Conservation (phyloP, 371 early-diverging fungal genomes). For the Actinomucor elegans region DNA sequence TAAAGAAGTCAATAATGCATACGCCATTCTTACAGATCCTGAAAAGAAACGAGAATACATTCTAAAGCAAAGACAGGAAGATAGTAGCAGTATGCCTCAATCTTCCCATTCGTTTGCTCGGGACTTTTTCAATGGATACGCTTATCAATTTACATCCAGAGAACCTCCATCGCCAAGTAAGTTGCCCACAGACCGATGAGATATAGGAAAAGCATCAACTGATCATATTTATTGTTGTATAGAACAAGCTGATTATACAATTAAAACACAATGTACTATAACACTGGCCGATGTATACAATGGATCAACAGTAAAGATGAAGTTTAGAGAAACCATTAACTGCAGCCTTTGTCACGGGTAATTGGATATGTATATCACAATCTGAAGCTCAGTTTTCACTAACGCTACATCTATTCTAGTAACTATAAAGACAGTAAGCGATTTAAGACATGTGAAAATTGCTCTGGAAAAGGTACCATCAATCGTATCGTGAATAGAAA, state of each 20-base stretch:
- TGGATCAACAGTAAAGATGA: neutral
- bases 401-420: neutral
- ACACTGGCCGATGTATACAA: neutral
- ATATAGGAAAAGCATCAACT: no score
- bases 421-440: neutral
- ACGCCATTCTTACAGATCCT: conserved; percentile 4
- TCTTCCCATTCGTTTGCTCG: no score
- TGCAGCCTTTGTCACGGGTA: neutral
- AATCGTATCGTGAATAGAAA: neutral
- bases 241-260: no score
- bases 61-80: no score
- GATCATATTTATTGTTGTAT: no score
- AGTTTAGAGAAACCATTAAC: neutral
- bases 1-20: conserved; percentile 9
- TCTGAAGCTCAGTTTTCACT: no score
- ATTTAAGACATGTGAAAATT: neutral
- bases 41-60: conserved; percentile 2
- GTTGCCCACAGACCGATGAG: no score
- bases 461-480: neutral
- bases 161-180: no score
- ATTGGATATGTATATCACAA: neutral
- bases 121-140: no score
- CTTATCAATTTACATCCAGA: no score
- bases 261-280: neutral
- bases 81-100: no score